These are phyloP conservation scores for Cymodocea nodosa DNA, from an alignment of 116 monocot species.

Conservation along the genomic window DNA sequence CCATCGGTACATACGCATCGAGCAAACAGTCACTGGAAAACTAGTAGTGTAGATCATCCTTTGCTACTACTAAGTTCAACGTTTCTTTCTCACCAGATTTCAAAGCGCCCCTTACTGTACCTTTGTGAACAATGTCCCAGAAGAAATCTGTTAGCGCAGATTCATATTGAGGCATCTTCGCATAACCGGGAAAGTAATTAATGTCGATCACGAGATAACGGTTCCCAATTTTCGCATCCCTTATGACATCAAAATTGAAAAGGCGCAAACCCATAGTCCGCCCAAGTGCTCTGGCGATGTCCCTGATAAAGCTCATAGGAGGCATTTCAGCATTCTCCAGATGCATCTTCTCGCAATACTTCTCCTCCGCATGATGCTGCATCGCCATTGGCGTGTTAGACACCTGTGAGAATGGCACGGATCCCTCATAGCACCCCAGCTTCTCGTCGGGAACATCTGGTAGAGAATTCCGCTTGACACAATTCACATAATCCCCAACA, in stretches of 20 bases:
- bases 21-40: not conserved
- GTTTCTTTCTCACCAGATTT: not conserved
- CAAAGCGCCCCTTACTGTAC: not conserved
- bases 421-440: slow-evolving; percentile 24
- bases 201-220: slow-evolving; percentile 86
- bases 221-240: slow-evolving; percentile 64
- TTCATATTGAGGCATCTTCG: slow-evolving; percentile 83
- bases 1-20: too few species aligned
- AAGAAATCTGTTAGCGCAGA: slow-evolving; percentile 72
- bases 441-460: slow-evolving; percentile 53
- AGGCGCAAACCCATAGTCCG: slow-evolving; percentile 52
- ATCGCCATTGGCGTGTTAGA: slow-evolving; percentile 35
- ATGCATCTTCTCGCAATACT: slow-evolving; percentile 28
- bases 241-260: slow-evolving; percentile 88
- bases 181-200: slow-evolving; percentile 95
- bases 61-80: not conserved
- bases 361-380: slow-evolving; percentile 14
- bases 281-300: slow-evolving; percentile 62
- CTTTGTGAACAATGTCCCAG: slow-evolving; percentile 25
- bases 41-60: not conserved
- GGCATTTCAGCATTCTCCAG: slow-evolving; percentile 64
- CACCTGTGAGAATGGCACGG: slow-evolving; percentile 74
- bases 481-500: slow-evolving; percentile 56
- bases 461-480: slow-evolving; percentile 67
- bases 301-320: slow-evolving; percentile 42